Conservation (phyloP, 352 stramenopile species). For the Phytopythium litorale region DNA sequence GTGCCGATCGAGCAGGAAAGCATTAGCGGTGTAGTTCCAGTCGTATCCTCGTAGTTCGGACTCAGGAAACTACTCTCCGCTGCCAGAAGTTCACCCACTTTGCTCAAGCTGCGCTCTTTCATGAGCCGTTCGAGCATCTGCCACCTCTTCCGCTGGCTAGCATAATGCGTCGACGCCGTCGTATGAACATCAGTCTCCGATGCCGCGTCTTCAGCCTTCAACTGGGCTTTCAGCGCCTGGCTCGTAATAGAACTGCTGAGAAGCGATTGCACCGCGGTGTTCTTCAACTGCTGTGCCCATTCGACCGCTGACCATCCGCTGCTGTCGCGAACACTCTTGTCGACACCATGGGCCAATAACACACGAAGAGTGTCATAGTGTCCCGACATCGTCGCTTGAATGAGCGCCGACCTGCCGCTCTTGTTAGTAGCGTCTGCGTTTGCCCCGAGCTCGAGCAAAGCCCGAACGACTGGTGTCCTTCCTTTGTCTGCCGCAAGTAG, state of each 20-base stretch:
- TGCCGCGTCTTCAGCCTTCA: slow-evolving; percentile 41
- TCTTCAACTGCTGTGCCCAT: slow-evolving; percentile 25
- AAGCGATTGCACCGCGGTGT: slow-evolving; percentile 21
- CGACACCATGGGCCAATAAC: slow-evolving; percentile 37
- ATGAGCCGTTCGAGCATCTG: slow-evolving; percentile 39
- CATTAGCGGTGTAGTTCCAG: slow-evolving; percentile 44
- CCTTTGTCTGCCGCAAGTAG: slow-evolving; percentile 54
- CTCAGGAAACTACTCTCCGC: slow-evolving; percentile 27
- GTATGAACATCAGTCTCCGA: slow-evolving; percentile 15
- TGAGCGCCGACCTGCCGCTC: slow-evolving; percentile 30
- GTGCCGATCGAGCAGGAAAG: slow-evolving; percentile 22
- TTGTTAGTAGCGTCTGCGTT: slow-evolving; percentile 29
- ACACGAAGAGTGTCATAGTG: slow-evolving; percentile 33
- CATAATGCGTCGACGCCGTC: slow-evolving; percentile 13
- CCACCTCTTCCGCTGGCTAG: slow-evolving; percentile 11
- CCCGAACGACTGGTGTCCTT: slow-evolving; percentile 25
- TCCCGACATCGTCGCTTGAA: slow-evolving; percentile 41
- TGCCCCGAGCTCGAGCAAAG: slow-evolving; percentile 33
- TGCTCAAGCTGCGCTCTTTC: slow-evolving; percentile 18
- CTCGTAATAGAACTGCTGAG: slow-evolving; percentile 23
- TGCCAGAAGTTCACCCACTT: slow-evolving; percentile 31
- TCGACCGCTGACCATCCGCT: slow-evolving; percentile 28
- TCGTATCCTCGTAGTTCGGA: slow-evolving; percentile 42
- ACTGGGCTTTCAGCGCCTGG: slow-evolving; percentile 20
- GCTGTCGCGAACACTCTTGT: slow-evolving; percentile 21